Base-by-base conservation (phyloP, 2,329 filamentous ascomycete genomes). In the Podosphaera aphanis region DNA sequence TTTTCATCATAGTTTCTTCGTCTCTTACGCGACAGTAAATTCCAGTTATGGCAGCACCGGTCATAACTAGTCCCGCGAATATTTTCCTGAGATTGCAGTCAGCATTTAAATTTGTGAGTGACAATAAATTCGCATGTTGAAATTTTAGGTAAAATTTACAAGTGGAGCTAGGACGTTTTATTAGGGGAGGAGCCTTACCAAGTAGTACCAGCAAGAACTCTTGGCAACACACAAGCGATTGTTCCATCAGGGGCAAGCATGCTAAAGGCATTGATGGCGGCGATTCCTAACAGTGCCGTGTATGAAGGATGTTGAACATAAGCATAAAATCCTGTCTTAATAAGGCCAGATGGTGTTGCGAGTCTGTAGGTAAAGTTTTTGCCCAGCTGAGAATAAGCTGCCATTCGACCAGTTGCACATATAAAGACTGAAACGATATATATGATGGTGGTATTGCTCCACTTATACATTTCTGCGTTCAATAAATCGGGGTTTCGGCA, bases 291-390 rank as follows among this genome's bases (percentile, higher is more conserved):
- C 1, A 66, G 33, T 0, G 66, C 67, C 0, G 65, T 66, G 62
- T 95, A 95, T 49, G 80, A 80, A 15, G 88, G 88, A 62, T 95
- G 88, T 19, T 88, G 68, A 44, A 90, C 65, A 44, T 71, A 62
- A 5, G 66, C 65, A 60, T 94, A 95, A 29, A 94, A 64, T 0
- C 88, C 88, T 27, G 66, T 67, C 0, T 79, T 92, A 2, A 95
- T 80, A 18, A 95, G 69, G 43, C 68, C 68, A 60, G 93, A 61
- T 1, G 70, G 71, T 47, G 61, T 55, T 0, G 64, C 57, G 1
- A 74, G 62, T 1, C 62, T 59, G 49, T 71, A 74, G 0, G 69
- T 73, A 51, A 73, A 74, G 46, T 70, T 65, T 13, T 56, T 60
- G 1, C 70, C 70, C 0, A 74, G 61, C 0, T 61, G 56, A 0